Evolutionary conservation across 2,329 filamentous ascomycete genomes (phyloP), one percentile per base, ranked within the genome.

Genomic region (Monosporascus ibericus): DNA sequence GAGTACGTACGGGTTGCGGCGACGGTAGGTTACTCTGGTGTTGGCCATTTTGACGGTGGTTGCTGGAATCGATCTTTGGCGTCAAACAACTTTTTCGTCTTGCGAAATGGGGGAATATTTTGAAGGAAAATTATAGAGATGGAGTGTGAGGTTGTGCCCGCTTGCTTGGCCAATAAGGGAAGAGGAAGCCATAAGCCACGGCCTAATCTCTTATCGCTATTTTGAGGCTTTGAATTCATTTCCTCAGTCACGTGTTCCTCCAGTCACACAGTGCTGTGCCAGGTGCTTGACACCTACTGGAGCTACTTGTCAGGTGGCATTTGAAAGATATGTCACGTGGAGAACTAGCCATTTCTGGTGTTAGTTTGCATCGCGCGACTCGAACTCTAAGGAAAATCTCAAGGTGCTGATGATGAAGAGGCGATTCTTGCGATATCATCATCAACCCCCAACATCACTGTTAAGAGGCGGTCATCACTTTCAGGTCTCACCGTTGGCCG

Each of bases 1-100:
- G 62, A 55, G 57, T 54, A 85, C 86, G 78, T 84, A 90, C 87
- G 83, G 82, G 80, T 90, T 90, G 74, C 86, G 85, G 74, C 87
- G 85, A 77, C 87, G 85, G 81, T 88, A 84, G 69, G 79, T 82
- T 65, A 83, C 79, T 73, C 80, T 72, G 70, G 79, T 75, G 72
- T 76, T 71, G 64, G 75, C 72, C 80, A 84, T 84, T 75, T 71
- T 81, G 75, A 70, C 75, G 60, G 67, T 64, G 58, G 62, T 62
- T 62, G 53, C 50, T 60, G 55, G 47, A 52, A 60, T 50, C 36
- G 49, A 38, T 61, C 58, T 52, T 60, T 61, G 58, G 52, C 55
- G 59, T 54, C 55, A 37, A 54, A 59, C 58, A 62, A 64, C 60
- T 63, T 65, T 59, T 58, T 61, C 56, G 56, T 58, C 53, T 58